Conservation (phyloP, 2,329 filamentous ascomycete species). For the Colletotrichum sp. region DNA sequence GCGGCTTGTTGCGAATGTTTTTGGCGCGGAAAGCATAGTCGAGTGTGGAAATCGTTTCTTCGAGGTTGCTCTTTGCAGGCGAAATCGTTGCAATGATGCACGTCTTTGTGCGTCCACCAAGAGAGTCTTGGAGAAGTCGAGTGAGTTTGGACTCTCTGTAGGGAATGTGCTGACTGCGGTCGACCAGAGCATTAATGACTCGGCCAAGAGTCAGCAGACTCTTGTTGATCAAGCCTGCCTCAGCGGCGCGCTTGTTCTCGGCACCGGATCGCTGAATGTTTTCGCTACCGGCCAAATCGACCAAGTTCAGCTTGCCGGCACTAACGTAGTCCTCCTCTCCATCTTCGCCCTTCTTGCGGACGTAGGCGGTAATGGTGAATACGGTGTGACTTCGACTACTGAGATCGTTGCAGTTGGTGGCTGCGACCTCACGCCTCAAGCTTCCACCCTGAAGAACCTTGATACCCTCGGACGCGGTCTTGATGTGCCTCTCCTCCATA, state of each 20-base stretch:
- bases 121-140: slow-evolving; percentile 80
- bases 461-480: slow-evolving; percentile 83
- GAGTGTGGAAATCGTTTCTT: slow-evolving; percentile 97
- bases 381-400: slow-evolving; percentile 97
- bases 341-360: slow-evolving; percentile 79
- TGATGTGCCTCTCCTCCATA: slow-evolving; percentile 96
- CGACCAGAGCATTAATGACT: slow-evolving; percentile 96
- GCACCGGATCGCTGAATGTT: slow-evolving; percentile 97
- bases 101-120: slow-evolving; percentile 94
- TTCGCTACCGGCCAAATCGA: slow-evolving; percentile 95
- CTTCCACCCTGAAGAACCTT: slow-evolving; percentile 88
- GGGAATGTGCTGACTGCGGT: slow-evolving; percentile 88
- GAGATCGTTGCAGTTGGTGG: slow-evolving; percentile 99
- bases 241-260: slow-evolving; percentile 95
- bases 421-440: slow-evolving; percentile 94
- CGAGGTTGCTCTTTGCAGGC: slow-evolving; percentile 90
- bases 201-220: slow-evolving; percentile 91
- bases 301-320: slow-evolving; percentile 92
- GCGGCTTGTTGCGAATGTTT: slow-evolving; percentile 98
- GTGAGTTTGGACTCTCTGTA: slow-evolving; percentile 88
- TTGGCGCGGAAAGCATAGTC: slow-evolving; percentile 98
- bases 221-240: slow-evolving; percentile 98
- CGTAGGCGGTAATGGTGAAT: slow-evolving; percentile 92
- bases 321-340: slow-evolving; percentile 91
- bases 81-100: slow-evolving; percentile 98